Evolutionary conservation across 306 rosid species (phyloP), one percentile per base, ranked within the genome.

Genomic region (Mimosa pudica): DNA sequence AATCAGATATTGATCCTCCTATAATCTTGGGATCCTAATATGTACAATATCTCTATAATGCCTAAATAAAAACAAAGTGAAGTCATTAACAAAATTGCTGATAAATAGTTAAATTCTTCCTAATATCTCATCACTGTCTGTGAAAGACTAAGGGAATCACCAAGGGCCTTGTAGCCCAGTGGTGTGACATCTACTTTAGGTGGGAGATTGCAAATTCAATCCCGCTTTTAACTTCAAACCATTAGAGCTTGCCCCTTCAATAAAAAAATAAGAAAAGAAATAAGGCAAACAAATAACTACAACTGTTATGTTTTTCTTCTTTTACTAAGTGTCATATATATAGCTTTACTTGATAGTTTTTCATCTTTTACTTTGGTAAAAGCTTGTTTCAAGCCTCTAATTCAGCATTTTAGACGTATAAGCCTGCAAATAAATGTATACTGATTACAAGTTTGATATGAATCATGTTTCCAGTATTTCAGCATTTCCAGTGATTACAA

Each of bases 401-500:
- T 38, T 51, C 78, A 9, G 45, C 75, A 47, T 66, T 46, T 58
- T 51, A 67, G 13, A 20, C 55, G 24, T 64, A 72, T 45, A 73
- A 57, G 20, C 71, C 55, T 38, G 74, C 9, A 38, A 45, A 51
- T 55, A 77, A 55, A 61, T 46, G 20, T 64, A 62, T 75, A 60
- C 58, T 66, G 44, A 7, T 75, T 74, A 55, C 49, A 64, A 77
- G 46, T 63, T 69, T 47, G 33, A 47, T 61, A 44, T 7, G 41
- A 77, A 77, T 62, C 62, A 73, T 60, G 55, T 33, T 17, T 73
- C 42, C n/a, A n/a, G n/a, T n/a, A n/a, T n/a, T n/a, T n/a, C n/a
- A n/a, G n/a, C n/a, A n/a, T n/a, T n/a, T n/a, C n/a, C n/a, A n/a
- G n/a, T n/a, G n/a, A n/a, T n/a, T n/a, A n/a, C 9, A 38, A 45